A percentile compares a stretch with the other conserved stretches of the same genome.
These are phyloP conservation scores for Emericellopsis atlantica DNA, from an alignment of 2,329 filamentous ascomycete species.

Conservation along the genomic window DNA sequence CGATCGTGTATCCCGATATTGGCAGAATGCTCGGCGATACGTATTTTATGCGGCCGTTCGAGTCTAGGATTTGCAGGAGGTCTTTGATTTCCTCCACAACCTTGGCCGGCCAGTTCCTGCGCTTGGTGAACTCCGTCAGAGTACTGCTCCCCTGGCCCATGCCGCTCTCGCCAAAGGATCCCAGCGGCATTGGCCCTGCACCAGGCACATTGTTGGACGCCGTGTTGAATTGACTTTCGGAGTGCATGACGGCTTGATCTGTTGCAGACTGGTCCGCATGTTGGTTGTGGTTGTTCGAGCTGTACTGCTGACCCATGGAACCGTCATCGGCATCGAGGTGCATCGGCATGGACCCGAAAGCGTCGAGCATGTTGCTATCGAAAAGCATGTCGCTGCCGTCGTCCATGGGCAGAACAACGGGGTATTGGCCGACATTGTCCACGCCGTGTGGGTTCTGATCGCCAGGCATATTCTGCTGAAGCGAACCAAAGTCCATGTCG, in stretches of 20 bases:
- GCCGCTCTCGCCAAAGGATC: conserved; percentile 18
- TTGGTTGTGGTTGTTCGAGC: conserved; percentile 3
- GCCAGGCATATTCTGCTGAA: conserved; percentile 12
- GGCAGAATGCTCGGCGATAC: conserved; percentile 66
- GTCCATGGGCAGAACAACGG: conserved; percentile 5
- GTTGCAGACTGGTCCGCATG: conserved; percentile 5
- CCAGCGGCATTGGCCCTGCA: conserved; percentile 26
- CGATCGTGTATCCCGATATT: conserved; percentile 62
- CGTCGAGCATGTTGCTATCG: conserved; percentile 25
- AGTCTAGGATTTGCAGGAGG: conserved; percentile 75
- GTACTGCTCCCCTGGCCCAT: conserved; percentile 23
- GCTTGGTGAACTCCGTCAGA: conserved; percentile 46
- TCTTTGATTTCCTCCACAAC: conserved; percentile 85
- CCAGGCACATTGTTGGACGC: conserved; percentile 24
- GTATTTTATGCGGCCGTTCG: conserved; percentile 73
- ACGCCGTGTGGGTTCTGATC: conserved; percentile 4
- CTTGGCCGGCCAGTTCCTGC: conserved; percentile 71
- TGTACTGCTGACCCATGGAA: conserved; percentile 7
- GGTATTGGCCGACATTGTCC: not conserved
- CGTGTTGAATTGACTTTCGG: conserved; percentile 20
- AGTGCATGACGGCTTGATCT: conserved; percentile 15
- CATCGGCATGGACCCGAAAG: conserved; percentile 27
- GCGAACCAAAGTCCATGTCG: conserved; percentile 11
- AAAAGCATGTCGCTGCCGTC: conserved; percentile 28
- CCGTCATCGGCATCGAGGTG: conserved; percentile 23